Base-by-base conservation (phyloP, 1,139 yeast genomes). In the Candida freyschussii region DNA sequence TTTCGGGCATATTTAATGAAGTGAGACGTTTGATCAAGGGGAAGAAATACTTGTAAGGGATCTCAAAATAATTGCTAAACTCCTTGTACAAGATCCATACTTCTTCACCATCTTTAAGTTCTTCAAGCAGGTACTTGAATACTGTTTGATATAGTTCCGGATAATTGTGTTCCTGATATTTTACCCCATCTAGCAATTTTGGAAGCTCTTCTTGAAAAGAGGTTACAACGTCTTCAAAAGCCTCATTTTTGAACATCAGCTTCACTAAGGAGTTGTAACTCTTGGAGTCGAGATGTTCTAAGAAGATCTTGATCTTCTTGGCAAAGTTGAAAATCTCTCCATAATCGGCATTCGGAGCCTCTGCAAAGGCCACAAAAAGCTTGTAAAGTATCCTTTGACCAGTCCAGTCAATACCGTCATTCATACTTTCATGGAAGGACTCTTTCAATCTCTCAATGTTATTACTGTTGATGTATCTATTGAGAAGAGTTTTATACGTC, bases 1-100 rank as follows among this genome's bases (percentile, higher is more conserved):
- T 78, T 43, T 80, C 76, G 18, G 84, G 76, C 30, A 85, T 61
- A 17, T 68, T 67, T 17, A 72, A 59, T 12, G 64, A 60, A 3
- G 36, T 32, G 46, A 82, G 79, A 47, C 71, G 75, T 42, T 66
- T 60, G 65, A 83, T 69, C 2, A 79, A 62, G 1, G 81, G 80
- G 25, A 73, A 62, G 47, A 79, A 80, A 2, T 72, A 59, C 8
- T 77, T 81, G 44, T 59, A 69, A 0, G 91, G 85, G 5, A 80
- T 65, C 20, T 63, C 55, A 49, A 82, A 79, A 39, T 73, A 70
- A 45, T 70, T 65, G 48, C 75, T 74, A 29, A 82, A 53, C 36
- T 72, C 72, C 2, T 76, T 76, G 45, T 78, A 83, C 8, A 82
- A 57, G 4, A 66, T 69, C 86, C 87, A 79, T 26, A 78, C 77